A percentile compares a stretch with the other conserved stretches of the same genome.
Evolutionary conservation across 164 flowering plant genomes (phyloP).

Genomic region (Liriodendron chinense): DNA sequence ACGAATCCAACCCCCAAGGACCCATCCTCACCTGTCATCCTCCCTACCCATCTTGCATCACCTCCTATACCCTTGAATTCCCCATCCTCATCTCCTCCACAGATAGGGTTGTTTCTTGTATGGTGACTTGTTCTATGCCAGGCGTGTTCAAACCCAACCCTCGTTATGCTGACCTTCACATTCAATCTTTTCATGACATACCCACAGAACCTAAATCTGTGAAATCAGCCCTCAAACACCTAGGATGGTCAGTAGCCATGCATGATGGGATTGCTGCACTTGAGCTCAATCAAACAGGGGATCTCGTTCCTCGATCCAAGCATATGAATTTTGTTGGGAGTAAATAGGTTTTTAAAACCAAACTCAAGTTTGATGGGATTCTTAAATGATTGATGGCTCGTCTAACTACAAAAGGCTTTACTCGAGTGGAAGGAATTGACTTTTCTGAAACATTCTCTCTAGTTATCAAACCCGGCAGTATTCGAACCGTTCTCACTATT

Average conservation of each 20-base stretch:
- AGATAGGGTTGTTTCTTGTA: too few species aligned
- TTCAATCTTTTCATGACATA: neutral
- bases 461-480: neutral
- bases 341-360: slow-evolving; percentile 8
- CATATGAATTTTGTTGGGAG: neutral
- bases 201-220: neutral
- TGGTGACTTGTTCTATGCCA: neutral
- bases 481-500: neutral
- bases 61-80: too few species aligned
- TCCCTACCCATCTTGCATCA: too few species aligned
- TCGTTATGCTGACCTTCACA: neutral
- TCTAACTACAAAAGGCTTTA: slow-evolving; percentile 5
- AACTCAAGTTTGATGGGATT: neutral
- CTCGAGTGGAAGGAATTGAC: slow-evolving; percentile 1
- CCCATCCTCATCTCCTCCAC: too few species aligned
- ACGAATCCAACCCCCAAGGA: too few species aligned
- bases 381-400: neutral
- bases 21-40: too few species aligned
- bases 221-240: neutral
- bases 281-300: neutral
- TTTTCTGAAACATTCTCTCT: slow-evolving; percentile 3
- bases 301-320: neutral
- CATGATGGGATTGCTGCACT: neutral
- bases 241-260: neutral
- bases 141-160: neutral